A percentile compares a stretch with the other conserved stretches of the same genome.
phyloP scores from a whole-genome alignment of 257 asterid genomes.

The Phtheirospermum japonicum region DNA sequence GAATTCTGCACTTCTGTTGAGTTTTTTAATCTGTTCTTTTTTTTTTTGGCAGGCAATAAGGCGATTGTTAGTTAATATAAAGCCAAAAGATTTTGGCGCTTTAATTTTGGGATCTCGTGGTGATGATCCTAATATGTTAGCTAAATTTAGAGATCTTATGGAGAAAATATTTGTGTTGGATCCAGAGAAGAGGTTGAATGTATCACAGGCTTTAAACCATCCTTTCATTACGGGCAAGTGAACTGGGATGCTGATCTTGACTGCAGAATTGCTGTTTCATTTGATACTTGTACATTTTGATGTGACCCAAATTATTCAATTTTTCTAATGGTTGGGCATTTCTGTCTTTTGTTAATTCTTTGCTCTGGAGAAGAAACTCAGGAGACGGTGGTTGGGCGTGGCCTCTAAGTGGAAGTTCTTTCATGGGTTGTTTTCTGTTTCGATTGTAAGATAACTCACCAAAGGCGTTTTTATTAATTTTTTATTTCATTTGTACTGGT shows the following conservation, averaged over 20 bases:
- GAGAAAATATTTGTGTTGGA: conserved; percentile 72
- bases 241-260: conserved; percentile 57
- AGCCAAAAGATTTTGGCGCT: conserved; percentile 79
- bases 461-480: too few relatives aligned
- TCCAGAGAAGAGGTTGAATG: conserved; percentile 81
- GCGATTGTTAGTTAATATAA: conserved; percentile 56
- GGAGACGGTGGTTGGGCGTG: conserved; percentile 33
- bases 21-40: conserved; percentile 19
- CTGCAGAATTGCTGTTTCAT: conserved; percentile 56
- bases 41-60: conserved; percentile 61
- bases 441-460: conserved; percentile 84
- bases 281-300: conserved; percentile 53
- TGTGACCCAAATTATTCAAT: conserved; percentile 38
- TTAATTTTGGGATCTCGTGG: conserved; percentile 67
- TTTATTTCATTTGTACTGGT: conserved; percentile 54
- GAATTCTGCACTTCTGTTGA: conserved; percentile 1
- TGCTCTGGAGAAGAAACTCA: conserved; percentile 44
- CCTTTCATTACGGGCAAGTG: conserved; percentile 98
- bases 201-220: conserved; percentile 82
- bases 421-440: conserved; percentile 73
- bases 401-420: conserved; percentile 58
- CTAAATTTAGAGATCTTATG: conserved; percentile 74
- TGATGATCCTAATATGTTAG: conserved; percentile 77
- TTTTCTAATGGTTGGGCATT: conserved; percentile 66
- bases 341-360: conserved; percentile 49